Percentiles rank a stretch among this genome's conserved stretches.
phyloP scores from a whole-genome alignment of 129 eudicot species.

The Rutidosis leptorrhynchoides region DNA sequence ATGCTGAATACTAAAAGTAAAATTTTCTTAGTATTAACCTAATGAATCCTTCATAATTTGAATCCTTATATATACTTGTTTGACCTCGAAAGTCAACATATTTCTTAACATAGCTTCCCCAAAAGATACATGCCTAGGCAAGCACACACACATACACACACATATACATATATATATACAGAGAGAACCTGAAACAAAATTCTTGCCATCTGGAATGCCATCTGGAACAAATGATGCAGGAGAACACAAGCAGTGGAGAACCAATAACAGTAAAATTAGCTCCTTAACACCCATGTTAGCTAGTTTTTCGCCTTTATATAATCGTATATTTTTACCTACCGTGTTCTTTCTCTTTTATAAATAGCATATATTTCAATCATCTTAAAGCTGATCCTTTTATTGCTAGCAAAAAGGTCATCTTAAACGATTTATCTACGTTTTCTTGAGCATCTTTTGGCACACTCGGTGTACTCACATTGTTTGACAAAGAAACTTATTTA shows the following conservation, averaged over 20 bases:
- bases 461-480: background rate
- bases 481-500: background rate
- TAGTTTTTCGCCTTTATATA: background rate
- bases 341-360: conserved; percentile 12
- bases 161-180: background rate
- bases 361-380: conserved; percentile 13
- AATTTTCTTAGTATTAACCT: background rate
- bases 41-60: background rate
- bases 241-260: conserved; percentile 25
- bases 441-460: background rate
- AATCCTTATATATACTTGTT: background rate
- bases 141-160: background rate
- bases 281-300: conserved; percentile 30
- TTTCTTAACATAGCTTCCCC: background rate
- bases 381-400: conserved; percentile 1
- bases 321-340: conserved; percentile 3
- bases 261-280: conserved; percentile 17
- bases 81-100: conserved; percentile 16
- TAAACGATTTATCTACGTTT: conserved; percentile 3
- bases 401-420: background rate
- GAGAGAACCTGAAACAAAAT: conserved; percentile 27
- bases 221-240: conserved; percentile 19
- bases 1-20: background rate
- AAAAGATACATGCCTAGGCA: background rate
- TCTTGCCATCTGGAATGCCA: conserved; percentile 18